Evolutionary conservation across 2,329 filamentous ascomycete species (phyloP).

Genomic region (Apiospora sp.): DNA sequence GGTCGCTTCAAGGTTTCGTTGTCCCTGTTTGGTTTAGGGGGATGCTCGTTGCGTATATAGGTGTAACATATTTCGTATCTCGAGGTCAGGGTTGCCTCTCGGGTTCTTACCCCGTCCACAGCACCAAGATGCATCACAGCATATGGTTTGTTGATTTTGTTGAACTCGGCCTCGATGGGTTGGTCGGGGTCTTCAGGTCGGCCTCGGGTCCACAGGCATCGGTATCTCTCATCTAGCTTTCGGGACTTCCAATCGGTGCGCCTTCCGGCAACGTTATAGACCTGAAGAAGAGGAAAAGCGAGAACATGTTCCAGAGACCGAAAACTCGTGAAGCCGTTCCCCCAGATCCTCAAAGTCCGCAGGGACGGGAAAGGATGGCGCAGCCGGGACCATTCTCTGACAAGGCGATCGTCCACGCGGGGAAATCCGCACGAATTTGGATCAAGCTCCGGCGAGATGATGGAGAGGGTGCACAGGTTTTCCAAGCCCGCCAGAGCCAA

Average conservation of each 20-base stretch:
- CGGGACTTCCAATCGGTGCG: background rate
- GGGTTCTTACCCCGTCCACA: background rate
- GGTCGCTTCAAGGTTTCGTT: background rate
- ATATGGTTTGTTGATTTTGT: background rate
- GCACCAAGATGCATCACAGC: background rate
- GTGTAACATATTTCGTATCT: constrained; percentile 1
- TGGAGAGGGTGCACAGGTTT: constrained; percentile 3
- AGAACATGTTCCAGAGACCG: constrained; percentile 1
- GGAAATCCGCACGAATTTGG: background rate
- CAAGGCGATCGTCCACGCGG: background rate
- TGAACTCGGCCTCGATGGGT: background rate
- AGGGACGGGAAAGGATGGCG: background rate
- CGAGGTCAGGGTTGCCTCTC: background rate
- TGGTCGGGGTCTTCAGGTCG: background rate
- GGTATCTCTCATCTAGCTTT: background rate
- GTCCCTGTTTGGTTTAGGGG: background rate
- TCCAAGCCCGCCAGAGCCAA: background rate
- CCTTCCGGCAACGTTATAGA: background rate
- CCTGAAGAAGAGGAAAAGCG: background rate
- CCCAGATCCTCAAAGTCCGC: constrained; percentile 1
- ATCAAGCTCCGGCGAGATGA: background rate
- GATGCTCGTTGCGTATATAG: background rate
- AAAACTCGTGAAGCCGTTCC: background rate
- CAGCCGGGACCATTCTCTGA: background rate
- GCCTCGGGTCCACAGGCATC: background rate